Evolutionary conservation across 805 yeast species (phyloP), one percentile per base, ranked within the genome.

Genomic region (Clavispora vitiphila): DNA sequence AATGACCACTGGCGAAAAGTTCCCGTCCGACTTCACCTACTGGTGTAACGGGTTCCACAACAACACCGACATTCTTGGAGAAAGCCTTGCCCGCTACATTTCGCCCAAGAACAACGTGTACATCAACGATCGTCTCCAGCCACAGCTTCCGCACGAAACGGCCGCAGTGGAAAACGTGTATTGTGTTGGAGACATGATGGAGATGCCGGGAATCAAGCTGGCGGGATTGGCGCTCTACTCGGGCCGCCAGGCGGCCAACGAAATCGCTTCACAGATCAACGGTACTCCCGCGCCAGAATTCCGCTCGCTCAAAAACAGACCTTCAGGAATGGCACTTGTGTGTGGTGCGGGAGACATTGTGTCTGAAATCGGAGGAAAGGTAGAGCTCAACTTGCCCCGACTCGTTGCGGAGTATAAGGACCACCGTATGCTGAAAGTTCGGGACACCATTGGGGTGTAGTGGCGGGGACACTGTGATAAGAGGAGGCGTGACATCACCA

Each of bases 181-280:
- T 41, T 64, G 54, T 29, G 40, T 67, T 16, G 74, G 74, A 4
- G 72, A 69, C 48, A 52, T 68, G 44, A 66, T 65, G 4, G 70
- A 68, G 35, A 41, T 61, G 20, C 66, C 70, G 22, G 64, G 66
- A 37, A 65, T 69, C 46, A 69, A 69, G 51, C 62, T 68, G 35
- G 73, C 74, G 3, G 74, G 74, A 2, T 69, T 72, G 73, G 73
- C 72, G 3, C 59, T 67, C 52, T 68, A 64, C 47, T 64, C 61
- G 62, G 73, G 72, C 3, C 51, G 71, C 32, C 65, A 55, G 38
- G 63, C 55, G 7, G 72, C 73, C n/a, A 64, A 63, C 46, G 69
- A 69, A 40, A 45, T 69, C 23, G 48, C 60, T 5, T 55, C 61
- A 27, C 34, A 56, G 16, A 54, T 67, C 2, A 62, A 65, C 23